Evolutionary conservation across 1,139 yeast genomes (phyloP).

Genomic region (Suhomyces chickasaworum): DNA sequence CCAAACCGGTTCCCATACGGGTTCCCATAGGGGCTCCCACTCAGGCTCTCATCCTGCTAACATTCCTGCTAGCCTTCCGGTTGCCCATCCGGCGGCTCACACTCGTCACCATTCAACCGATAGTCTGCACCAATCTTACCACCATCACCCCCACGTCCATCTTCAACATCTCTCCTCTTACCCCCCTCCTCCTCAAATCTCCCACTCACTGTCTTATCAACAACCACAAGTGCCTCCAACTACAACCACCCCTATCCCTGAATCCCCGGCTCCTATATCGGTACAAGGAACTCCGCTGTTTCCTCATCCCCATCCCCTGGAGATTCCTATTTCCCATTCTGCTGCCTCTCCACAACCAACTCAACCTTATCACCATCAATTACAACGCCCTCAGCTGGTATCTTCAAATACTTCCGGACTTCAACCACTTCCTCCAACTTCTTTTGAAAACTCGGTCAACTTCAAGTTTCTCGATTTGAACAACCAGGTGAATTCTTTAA

Average conservation of each 20-base stretch:
- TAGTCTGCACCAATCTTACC: conserved; percentile 19
- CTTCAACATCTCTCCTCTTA: conserved; percentile 19
- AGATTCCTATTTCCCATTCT: conserved; percentile 5
- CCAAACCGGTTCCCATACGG: not conserved
- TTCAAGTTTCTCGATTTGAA: conserved; percentile 44
- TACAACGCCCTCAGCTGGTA: conserved; percentile 1
- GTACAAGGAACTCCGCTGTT: conserved; percentile 7
- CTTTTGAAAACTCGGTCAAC: conserved; percentile 31
- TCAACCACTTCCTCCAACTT: not conserved
- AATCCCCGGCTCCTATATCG: conserved; percentile 3
- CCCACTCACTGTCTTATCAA: not conserved
- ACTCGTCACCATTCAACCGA: conserved; percentile 7
- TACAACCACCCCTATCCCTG: conserved; percentile 9
- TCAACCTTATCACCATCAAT: conserved; percentile 2
- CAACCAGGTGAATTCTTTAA: conserved; percentile 36
- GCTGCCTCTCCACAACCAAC: conserved; percentile 3
- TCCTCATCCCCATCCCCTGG: conserved; percentile 9
- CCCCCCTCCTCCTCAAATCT: not conserved
- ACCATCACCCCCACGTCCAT: conserved; percentile 17
- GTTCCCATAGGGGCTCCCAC: no score
- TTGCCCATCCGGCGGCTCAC: not conserved
- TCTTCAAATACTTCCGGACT: not conserved
- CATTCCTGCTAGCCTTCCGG: not conserved
- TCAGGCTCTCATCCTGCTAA: not conserved
- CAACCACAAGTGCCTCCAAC: conserved; percentile 5